Base-by-base conservation (phyloP, 2,329 filamentous ascomycete genomes). In the Helicocarpus griseus region DNA sequence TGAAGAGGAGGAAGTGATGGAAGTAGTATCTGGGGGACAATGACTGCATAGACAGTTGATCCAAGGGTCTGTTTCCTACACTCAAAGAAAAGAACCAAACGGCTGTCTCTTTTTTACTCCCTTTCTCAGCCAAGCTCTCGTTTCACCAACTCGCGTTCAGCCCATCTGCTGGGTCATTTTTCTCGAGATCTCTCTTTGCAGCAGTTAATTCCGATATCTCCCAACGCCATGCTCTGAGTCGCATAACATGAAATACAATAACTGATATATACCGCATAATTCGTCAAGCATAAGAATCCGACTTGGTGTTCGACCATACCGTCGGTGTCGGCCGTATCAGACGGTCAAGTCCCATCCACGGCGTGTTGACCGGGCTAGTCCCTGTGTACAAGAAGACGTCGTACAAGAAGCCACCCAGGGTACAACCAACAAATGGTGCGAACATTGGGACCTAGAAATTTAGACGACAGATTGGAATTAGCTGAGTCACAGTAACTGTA, bases 331-430 rank as follows among this genome's bases (percentile, higher is more conserved):
- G 65, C 19, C 58, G 56, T n/a, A 69, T 29, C 14, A 84, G 60
- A 24, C 78, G 71, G 58, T 76, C 75, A n/a, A 87, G 61, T 0
- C 84, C 83, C 60, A 86, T 64, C 68, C 74, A 82, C 0, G 82
- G 82, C 0, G 76, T 81, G 66, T 88, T 88, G 57, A 88, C 73
- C 1, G 84, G 83, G 57, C 78, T 85, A n/a, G 83, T 66, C 3
- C 85, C 85, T 0, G 81, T 85, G 63, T 82, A 89, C 36, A 89
- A 71, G 63, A 86, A 79, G 1, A 79, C 62, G 63, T 87, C 83
- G 61, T 87, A 86, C 22, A 86, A 58, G 63, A 82, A 80, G 2
- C 80, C 83, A 2, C 84, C 83, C 56, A 84, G 79, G 0, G 74
- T 65, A 58, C 75, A 79, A 4, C 85, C 85, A 8, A 78, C 64